Evolutionary conservation across 352 stramenopile genomes (phyloP), one percentile per base, ranked within the genome.

Genomic region (Pythium phragmitis): DNA sequence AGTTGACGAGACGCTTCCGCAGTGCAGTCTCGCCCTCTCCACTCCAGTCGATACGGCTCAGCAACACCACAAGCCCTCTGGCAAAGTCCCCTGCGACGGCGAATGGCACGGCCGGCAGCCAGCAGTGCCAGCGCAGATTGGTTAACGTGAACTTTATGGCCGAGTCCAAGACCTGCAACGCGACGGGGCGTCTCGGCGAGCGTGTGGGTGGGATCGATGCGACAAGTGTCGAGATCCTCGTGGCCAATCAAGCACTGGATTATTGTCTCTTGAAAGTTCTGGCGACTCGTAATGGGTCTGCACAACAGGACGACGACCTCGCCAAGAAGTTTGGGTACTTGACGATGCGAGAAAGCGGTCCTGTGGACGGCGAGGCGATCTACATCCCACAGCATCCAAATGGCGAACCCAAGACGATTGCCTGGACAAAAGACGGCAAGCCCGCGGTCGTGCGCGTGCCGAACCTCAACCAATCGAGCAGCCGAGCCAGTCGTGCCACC

Each of bases 301-400:
- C 23, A 39, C 34, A 13, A 39, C 3, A 39, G 2, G 41, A 39
- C 1, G 57, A 48, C 3, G 65, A 86, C 30, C 70, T 89, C 9
- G 41, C 68, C 1, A 64, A 51, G 56, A 74, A 69, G 28, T 91
- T 84, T 61, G 34, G 80, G 16, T 88, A 80, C 30, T 49, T 89
- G 47, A 67, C 52, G 4, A 47, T 87, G 17, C 76, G 82, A 28
- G 53, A 51, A 8, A 59, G 53, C 14, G 80, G 79, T 16, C 77
- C 80, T 4, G 55, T 72, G 3, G 70, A 89, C 45, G 70, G 73
- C 7, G 83, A 92, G 67, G 12, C 63, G 7, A 79, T 90, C 50
- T 90, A 85, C 41, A 84, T 88, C 43, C 79, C 79, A 4, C 81
- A 90, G 62, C 81, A 92, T 50, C 81, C 83, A 5, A 73, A 71